These are phyloP conservation scores for Symbiodinium natans DNA, from an alignment of 73 alveolate species.

Conservation along the genomic window DNA sequence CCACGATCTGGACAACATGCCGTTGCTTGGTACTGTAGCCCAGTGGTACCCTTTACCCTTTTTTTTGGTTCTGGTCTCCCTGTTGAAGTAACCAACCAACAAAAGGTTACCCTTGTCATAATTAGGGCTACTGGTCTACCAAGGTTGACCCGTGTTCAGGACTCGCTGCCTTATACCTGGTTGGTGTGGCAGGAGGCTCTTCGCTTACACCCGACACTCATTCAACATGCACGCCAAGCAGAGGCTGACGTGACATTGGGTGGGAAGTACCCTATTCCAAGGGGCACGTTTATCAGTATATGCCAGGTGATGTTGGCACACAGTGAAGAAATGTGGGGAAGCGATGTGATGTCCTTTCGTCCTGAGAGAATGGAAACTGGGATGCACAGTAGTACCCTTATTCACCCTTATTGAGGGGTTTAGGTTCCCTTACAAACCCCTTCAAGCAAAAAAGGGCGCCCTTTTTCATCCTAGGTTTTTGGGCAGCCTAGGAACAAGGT, in stretches of 20 bases:
- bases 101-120: no score
- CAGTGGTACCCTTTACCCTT: no score
- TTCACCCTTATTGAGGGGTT: no score
- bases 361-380: slow-evolving; percentile 82
- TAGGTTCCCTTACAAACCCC: no score
- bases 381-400: no score
- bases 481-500: no score
- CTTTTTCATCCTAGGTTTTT: no score
- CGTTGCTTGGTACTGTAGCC: no score
- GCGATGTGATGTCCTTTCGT: slow-evolving; percentile 7
- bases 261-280: background rate
- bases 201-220: slow-evolving; percentile 67
- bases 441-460: no score
- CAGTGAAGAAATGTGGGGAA: slow-evolving; percentile 67
- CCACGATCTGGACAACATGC: slow-evolving; percentile 8
- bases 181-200: slow-evolving; percentile 64
- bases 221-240: background rate
- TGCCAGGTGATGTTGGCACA: background rate
- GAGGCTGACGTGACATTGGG: slow-evolving; percentile 7
- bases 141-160: slow-evolving; percentile 53
- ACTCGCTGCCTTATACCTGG: slow-evolving; percentile 65
- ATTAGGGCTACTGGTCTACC: no score
- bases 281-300: background rate
- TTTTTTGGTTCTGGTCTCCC: no score
- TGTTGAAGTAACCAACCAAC: no score